Percentiles rank a stretch among this genome's conserved stretches.
These are phyloP conservation scores for Solanum hybrid DNA, from an alignment of 305 asterid genomes.

Conservation along the genomic window DNA sequence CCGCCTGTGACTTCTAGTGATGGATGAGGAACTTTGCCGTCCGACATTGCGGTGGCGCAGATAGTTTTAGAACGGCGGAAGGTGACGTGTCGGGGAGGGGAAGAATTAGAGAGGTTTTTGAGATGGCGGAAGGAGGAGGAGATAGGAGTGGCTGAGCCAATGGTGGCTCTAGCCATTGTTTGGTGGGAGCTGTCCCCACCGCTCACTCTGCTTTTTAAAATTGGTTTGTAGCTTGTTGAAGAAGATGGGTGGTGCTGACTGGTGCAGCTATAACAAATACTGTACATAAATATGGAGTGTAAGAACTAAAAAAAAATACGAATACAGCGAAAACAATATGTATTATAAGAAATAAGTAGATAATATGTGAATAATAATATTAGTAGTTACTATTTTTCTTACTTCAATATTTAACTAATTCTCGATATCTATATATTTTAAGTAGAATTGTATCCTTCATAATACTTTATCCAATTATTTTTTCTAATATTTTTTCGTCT, in stretches of 20 bases:
- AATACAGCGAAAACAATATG: not conserved
- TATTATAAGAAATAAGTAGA: no score
- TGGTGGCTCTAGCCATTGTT: conserved; percentile 51
- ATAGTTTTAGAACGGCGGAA: not conserved
- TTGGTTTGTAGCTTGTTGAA: not conserved
- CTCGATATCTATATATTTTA: not conserved
- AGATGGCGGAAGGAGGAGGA: conserved; percentile 37
- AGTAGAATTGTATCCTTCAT: no score
- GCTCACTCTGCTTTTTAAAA: not conserved
- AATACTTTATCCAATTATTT: no score
- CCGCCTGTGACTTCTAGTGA: conserved; percentile 78
- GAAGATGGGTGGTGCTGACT: not conserved
- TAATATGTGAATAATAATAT: not conserved
- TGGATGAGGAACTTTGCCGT: conserved; percentile 27
- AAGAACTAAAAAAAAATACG: not conserved
- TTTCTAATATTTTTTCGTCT: not conserved
- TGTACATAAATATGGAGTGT: not conserved
- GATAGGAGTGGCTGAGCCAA: conserved; percentile 23
- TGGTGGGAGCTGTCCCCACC: not conserved
- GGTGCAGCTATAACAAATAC: not conserved
- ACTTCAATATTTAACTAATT: not conserved
- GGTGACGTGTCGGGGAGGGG: conserved; percentile 13
- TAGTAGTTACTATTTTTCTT: not conserved
- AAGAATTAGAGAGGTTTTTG: not conserved
- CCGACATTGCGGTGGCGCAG: not conserved